Base-by-base conservation (phyloP, 176 grass and related monocot species). In the Ananas comosus region DNA sequence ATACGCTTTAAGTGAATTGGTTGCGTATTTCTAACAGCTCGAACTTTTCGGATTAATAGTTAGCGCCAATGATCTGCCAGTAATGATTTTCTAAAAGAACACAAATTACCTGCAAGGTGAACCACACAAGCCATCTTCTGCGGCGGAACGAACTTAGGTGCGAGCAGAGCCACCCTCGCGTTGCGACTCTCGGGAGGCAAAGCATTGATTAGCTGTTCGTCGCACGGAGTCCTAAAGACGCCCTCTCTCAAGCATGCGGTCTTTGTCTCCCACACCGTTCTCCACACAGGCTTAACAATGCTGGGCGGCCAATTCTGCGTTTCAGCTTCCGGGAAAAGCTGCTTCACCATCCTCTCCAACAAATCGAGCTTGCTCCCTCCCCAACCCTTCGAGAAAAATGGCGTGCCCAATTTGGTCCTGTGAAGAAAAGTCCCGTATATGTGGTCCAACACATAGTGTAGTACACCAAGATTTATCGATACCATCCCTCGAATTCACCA, bases 351-450 rank as follows among this genome's bases (percentile, higher is more conserved):
- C 66, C 73, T 84, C 80, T 97, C 89, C 63, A 99, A 78, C 80
- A 99, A 78, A 65, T 81, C 79, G 52, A 93, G 89, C 67, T 86
- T 92, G 74, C 83, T 86, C 51, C 84, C 87, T 74, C 87, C 94
- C 84, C 84, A 93, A 66, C 94, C 94, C 66, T 90, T 88, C 11
- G 87, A 99, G 82, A 99, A 93, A 81, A 99, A 99, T 8, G 94
- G 94, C 27, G 87, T 90, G 50, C 86, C 90, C 67, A 92, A 63
- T 74, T 87, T 97, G 0, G 89, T 85, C 56, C 86, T 73, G 72
- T 97, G 86, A 54, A 97, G 78, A 68, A 89, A 79, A 12, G 86
- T 80, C 5, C 86, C 89, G 67, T 92, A 97, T 75, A 97, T 81
- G 71, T 97, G 93, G 68, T 96, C 92, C 3, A 96, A 67, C 27